These are phyloP conservation scores for Hanseniaspora clermontiae DNA, from an alignment of 805 yeast genomes.

Conservation along the genomic window DNA sequence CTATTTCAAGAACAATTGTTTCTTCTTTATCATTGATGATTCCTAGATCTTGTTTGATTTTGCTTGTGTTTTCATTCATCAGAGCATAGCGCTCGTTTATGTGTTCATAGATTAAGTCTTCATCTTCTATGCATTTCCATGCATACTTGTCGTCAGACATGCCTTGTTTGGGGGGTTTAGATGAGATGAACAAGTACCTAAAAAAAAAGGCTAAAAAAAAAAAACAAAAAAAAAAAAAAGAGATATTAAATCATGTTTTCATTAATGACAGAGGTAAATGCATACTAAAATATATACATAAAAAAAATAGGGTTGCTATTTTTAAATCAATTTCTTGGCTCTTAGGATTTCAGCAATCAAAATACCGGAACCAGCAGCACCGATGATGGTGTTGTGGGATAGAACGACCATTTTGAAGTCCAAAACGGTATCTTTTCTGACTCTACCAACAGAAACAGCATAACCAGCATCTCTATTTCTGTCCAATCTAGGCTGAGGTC, in stretches of 20 bases:
- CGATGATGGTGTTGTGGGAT: slow-evolving; percentile 92
- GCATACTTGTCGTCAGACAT: background rate
- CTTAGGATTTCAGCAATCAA: slow-evolving; percentile 82
- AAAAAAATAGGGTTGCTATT: background rate
- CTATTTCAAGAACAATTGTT: slow-evolving; percentile 19
- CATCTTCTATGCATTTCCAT: background rate
- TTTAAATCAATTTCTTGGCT: slow-evolving; percentile 60
- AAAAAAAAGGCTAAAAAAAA: background rate
- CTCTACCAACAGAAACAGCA: slow-evolving; percentile 89
- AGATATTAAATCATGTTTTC: background rate
- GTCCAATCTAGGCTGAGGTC: slow-evolving; percentile 97
- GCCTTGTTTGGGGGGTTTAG: background rate
- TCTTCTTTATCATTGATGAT: slow-evolving; percentile 18
- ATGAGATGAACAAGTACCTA: background rate
- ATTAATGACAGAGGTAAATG: background rate
- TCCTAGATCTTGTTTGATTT: slow-evolving; percentile 26
- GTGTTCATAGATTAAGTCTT: slow-evolving; percentile 24
- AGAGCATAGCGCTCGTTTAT: slow-evolving; percentile 24
- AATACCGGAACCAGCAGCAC: slow-evolving; percentile 98
- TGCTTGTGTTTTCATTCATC: slow-evolving; percentile 17
- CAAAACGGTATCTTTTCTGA: slow-evolving; percentile 83
- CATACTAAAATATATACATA: background rate
- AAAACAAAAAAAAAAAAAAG: background rate
- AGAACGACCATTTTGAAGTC: slow-evolving; percentile 95
- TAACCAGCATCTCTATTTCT: slow-evolving; percentile 88